Evolutionary conservation across 2,329 filamentous ascomycete genomes (phyloP).

Genomic region (Sphaerulina vaccinii): DNA sequence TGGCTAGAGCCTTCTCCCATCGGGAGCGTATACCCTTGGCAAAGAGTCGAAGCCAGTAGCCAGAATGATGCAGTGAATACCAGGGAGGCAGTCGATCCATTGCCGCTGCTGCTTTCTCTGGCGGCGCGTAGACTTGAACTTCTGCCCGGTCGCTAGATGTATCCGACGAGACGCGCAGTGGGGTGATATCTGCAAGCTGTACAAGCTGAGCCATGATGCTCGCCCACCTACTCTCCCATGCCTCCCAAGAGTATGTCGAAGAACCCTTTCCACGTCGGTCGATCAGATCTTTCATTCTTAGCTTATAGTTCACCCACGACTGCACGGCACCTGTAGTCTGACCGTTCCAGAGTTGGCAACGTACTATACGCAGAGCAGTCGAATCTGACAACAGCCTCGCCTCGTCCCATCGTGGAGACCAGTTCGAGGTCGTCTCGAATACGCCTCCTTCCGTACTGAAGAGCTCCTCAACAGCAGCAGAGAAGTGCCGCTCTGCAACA

Average conservation of each 20-base stretch:
- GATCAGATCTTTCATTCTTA: conserved; percentile 71
- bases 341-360: conserved; percentile 77
- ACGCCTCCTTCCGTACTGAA: conserved; percentile 70
- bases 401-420: conserved; percentile 89
- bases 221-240: conserved; percentile 81
- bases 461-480: conserved; percentile 80
- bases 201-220: conserved; percentile 61
- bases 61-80: conserved; percentile 60
- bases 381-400: conserved; percentile 83
- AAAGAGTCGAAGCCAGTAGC: conserved; percentile 60
- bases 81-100: conserved; percentile 56
- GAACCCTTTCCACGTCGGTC: conserved; percentile 82
- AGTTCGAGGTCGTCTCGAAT: conserved; percentile 83
- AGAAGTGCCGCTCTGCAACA: conserved; percentile 78
- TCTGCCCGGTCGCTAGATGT: conserved; percentile 16
- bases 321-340: conserved; percentile 77
- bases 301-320: conserved; percentile 75
- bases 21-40: conserved; percentile 53
- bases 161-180: conserved; percentile 36
- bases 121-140: conserved; percentile 43
- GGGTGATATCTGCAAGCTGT: conserved; percentile 51
- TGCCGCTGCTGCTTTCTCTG: conserved; percentile 52
- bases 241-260: conserved; percentile 87
- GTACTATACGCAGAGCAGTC: conserved; percentile 74
- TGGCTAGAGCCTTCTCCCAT: conserved; percentile 52